These are phyloP conservation scores for Fusarium austroafricanum DNA, from an alignment of 2,329 filamentous ascomycete species.

Conservation along the genomic window DNA sequence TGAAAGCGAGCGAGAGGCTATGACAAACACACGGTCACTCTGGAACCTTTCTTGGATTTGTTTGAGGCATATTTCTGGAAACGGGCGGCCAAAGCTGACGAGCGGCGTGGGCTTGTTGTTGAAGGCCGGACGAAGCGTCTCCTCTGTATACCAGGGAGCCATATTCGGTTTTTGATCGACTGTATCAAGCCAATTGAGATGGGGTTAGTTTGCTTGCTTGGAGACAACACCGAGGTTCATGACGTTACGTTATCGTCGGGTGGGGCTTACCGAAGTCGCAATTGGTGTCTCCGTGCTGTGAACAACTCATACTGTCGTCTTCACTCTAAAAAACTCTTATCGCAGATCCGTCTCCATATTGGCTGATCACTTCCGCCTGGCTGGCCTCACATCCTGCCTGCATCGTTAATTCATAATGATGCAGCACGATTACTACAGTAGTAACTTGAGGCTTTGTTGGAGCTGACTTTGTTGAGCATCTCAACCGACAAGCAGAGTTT, in stretches of 20 bases:
- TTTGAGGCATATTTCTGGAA: constrained; percentile 4
- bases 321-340: too few relatives aligned
- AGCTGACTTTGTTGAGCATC: not conserved
- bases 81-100: not conserved
- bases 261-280: not conserved
- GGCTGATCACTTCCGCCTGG: not conserved
- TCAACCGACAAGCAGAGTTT: too few relatives aligned
- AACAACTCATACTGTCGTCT: not conserved
- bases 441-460: too few relatives aligned
- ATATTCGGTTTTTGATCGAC: not conserved
- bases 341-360: not conserved
- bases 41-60: not conserved
- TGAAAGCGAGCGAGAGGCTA: constrained; percentile 5
- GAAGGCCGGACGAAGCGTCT: constrained; percentile 2
- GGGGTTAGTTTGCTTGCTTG: not conserved
- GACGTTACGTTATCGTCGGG: not conserved
- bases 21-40: not conserved
- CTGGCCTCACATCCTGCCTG: too few relatives aligned
- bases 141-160: not conserved
- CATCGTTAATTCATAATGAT: not conserved
- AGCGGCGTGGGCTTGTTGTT: not conserved
- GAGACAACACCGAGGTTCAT: not conserved
- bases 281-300: not conserved
- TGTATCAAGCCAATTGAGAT: not conserved
- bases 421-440: not conserved